Base-by-base conservation (phyloP, 2,329 filamentous ascomycete genomes). In the Penicillium sp. region DNA sequence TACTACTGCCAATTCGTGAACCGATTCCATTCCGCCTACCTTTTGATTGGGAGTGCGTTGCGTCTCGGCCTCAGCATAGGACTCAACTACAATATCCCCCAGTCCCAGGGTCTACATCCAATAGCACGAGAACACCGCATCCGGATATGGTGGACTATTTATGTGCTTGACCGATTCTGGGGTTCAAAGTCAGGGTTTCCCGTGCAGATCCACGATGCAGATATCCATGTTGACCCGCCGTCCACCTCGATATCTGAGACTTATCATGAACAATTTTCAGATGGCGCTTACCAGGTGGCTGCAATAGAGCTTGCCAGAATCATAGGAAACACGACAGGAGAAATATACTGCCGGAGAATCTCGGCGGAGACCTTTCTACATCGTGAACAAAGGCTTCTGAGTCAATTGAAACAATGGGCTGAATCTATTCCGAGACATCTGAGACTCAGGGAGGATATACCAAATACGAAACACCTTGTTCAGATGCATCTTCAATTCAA, bases 101-200 rank as follows among this genome's bases (percentile, higher is more conserved):
- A 54, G 33, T 50, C 46, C n/a, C 59, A 63, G 41, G 55, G 54
- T n/a, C 46, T 60, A 7, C 55, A 62, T 33, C 47, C 62, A 6
- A 62, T 63, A 4, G 75, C 75, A 3, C 55, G 61, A 12, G 52
- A 67, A 40, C 62, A 66, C 27, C 59, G 64, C 1, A 55, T 64
- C 16, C 58, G 64, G 0, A 52, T 67, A 9, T 67, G 65, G 64
- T 67, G 65, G 65, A 54, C 61, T 7, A 61, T 67, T 1, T 68
- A 66, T 33, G 56, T 65, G 7, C 61, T 63, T 19, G 65, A 67
- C 35, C 67, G 75, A 1, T 70, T 77, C 59, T 75, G 68, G 61
- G 71, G 72, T 1, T 72, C 72, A 0, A 74, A 76, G 39, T 61
- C 74, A 0, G 74, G 75, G 0, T 72, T 75, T 37, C 74, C 76